Percentiles rank a stretch among this genome's conserved stretches.
Evolutionary conservation across 768 basidiomycete genomes (phyloP).

Genomic region (Brasilioporus rufonigricans): DNA sequence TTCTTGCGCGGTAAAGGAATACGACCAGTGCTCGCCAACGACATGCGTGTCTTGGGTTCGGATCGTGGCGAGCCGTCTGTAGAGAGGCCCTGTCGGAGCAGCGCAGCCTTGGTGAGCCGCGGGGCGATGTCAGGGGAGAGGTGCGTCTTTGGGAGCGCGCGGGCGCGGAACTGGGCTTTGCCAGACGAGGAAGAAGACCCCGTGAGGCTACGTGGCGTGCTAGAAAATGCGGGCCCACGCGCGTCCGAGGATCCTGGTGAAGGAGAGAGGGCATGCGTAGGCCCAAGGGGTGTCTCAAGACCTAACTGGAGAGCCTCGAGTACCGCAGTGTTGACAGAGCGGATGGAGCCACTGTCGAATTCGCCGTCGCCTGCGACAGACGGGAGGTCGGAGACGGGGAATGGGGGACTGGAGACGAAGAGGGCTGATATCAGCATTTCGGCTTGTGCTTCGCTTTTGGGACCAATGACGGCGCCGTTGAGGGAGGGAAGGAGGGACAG

Average conservation of each 20-base stretch:
- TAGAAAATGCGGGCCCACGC: constrained; percentile 21
- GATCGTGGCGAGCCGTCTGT: constrained; percentile 34
- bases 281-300: constrained; percentile 42
- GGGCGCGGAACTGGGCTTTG: constrained; percentile 61
- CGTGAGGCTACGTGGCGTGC: constrained; percentile 30
- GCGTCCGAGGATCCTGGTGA: constrained; percentile 23
- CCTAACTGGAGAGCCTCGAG: constrained; percentile 42
- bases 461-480: constrained; percentile 64
- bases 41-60: constrained; percentile 28
- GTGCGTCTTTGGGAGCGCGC: constrained; percentile 61
- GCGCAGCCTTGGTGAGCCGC: constrained; percentile 71
- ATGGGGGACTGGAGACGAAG: constrained; percentile 82
- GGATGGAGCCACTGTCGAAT: constrained; percentile 35
- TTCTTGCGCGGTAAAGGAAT: constrained; percentile 28
- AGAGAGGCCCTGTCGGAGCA: constrained; percentile 61
- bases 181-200: constrained; percentile 38
- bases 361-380: constrained; percentile 35
- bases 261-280: constrained; percentile 41
- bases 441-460: constrained; percentile 62
- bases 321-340: constrained; percentile 46
- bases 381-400: constrained; percentile 66
- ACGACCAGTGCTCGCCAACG: constrained; percentile 33
- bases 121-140: constrained; percentile 68
- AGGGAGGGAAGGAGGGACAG: constrained; percentile 66
- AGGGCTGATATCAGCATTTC: constrained; percentile 77